A percentile compares a stretch with the other conserved stretches of the same genome.
These are phyloP conservation scores for Soucietia sequanensis DNA, from an alignment of 805 yeast species.

Conservation along the genomic window DNA sequence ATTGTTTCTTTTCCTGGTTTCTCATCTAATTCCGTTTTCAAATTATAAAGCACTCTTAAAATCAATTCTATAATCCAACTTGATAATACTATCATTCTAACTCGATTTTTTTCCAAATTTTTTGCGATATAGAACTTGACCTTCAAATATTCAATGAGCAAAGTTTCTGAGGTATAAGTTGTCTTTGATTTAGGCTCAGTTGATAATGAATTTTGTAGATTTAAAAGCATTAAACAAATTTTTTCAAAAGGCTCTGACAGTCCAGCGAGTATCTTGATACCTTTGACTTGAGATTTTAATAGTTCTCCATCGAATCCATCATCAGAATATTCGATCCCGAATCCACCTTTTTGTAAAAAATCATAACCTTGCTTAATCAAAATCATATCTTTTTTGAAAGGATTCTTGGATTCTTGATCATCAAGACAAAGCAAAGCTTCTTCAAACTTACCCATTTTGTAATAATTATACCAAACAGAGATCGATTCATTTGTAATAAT, in stretches of 20 bases:
- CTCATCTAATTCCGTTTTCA: conserved; percentile 31
- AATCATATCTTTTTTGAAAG: conserved; percentile 27
- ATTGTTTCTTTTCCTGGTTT: conserved; percentile 1
- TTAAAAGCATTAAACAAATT: conserved; percentile 53
- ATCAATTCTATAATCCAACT: conserved; percentile 66
- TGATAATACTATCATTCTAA: conserved; percentile 47
- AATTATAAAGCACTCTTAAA: conserved; percentile 44
- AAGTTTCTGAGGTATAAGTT: conserved; percentile 15
- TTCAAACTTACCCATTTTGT: conserved; percentile 49
- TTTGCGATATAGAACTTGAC: conserved; percentile 26
- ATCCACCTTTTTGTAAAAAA: conserved; percentile 31
- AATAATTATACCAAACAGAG: conserved; percentile 66
- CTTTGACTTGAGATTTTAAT: conserved; percentile 37
- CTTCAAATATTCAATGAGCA: conserved; percentile 34
- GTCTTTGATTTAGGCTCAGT: not conserved
- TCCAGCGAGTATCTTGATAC: conserved; percentile 49
- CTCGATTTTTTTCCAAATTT: conserved; percentile 22
- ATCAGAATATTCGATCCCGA: conserved; percentile 23
- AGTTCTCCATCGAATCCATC: conserved; percentile 12
- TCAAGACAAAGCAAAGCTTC: conserved; percentile 54
- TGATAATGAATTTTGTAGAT: conserved; percentile 7
- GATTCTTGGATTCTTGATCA: conserved; percentile 10
- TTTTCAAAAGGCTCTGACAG: conserved; percentile 70
- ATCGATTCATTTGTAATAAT: conserved; percentile 65
- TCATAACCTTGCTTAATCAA: conserved; percentile 39